Conservation (phyloP, 352 stramenopile species). For the Pythium utonaiense region DNA sequence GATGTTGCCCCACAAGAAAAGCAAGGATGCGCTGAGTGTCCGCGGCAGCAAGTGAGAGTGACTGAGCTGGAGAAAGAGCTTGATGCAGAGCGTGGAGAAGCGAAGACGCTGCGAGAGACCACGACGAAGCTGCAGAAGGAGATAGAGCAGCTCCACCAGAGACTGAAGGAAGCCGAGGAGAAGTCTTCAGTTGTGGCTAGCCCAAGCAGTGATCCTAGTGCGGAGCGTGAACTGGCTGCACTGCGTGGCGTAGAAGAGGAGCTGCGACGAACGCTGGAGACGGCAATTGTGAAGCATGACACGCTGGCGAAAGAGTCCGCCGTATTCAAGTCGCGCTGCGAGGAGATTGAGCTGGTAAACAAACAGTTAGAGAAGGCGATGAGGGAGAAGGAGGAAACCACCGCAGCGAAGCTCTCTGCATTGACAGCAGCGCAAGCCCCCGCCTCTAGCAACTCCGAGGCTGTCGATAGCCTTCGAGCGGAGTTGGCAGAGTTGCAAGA, state of each 20-base stretch:
- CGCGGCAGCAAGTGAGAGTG: not conserved
- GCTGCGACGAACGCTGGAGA: conserved; percentile 6
- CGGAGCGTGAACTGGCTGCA: conserved; percentile 4
- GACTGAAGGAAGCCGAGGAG: not conserved
- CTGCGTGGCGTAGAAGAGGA: conserved; percentile 6
- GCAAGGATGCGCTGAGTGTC: not conserved
- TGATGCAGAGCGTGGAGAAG: not conserved
- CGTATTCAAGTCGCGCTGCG: conserved; percentile 5
- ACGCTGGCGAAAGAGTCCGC: not conserved
- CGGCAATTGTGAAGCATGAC: not conserved
- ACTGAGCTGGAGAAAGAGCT: conserved; percentile 3
- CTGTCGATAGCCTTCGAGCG: conserved; percentile 6
- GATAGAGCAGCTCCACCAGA: not conserved
- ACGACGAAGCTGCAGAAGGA: not conserved
- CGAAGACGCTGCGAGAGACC: not conserved
- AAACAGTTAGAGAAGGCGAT: not conserved
- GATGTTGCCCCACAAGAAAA: not conserved
- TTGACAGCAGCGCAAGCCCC: not conserved
- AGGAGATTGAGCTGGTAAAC: not conserved
- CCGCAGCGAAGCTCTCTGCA: not conserved
- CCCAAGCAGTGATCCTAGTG: not conserved
- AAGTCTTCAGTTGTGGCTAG: not conserved
- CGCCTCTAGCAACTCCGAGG: not conserved
- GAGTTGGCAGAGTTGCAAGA: conserved; percentile 22
- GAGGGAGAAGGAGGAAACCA: not conserved